A percentile compares a stretch with the other conserved stretches of the same genome.
These are phyloP conservation scores for Knoxdaviesia capensis DNA, from an alignment of 2,329 filamentous ascomycete genomes.

Conservation along the genomic window DNA sequence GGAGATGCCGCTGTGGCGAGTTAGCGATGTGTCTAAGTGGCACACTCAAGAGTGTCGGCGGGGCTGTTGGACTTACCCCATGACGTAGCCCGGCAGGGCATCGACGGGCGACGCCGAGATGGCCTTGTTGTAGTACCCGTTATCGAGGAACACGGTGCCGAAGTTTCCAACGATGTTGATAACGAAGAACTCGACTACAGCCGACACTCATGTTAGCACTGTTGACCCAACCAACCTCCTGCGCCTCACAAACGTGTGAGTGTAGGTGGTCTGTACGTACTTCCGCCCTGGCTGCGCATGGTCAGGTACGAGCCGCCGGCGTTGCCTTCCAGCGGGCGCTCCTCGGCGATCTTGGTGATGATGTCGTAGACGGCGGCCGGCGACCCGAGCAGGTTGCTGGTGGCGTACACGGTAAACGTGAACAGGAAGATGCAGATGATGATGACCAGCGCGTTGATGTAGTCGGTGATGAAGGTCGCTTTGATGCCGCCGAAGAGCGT, in stretches of 20 bases:
- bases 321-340: constrained; percentile 56
- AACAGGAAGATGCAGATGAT: constrained; percentile 64
- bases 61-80: constrained; percentile 21
- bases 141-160: constrained; percentile 56
- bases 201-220: not conserved
- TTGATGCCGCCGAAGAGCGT: constrained; percentile 54
- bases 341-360: constrained; percentile 39
- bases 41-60: not conserved
- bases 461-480: constrained; percentile 59
- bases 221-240: not conserved
- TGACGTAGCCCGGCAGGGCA: constrained; percentile 61
- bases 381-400: constrained; percentile 44
- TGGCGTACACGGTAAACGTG: constrained; percentile 54
- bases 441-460: constrained; percentile 57
- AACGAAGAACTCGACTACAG: constrained; percentile 40
- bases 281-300: constrained; percentile 53
- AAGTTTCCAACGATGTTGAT: constrained; percentile 68
- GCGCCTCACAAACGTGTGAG: no score
- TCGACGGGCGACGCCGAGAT: constrained; percentile 63
- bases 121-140: constrained; percentile 70
- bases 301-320: constrained; percentile 58
- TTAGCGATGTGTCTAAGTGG: not conserved
- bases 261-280: constrained; percentile 30
- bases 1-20: constrained; percentile 31
- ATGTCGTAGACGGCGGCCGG: constrained; percentile 54